Evolutionary conservation across 2,329 filamentous ascomycete genomes (phyloP).

Genomic region (Xylariaceae sp.): DNA sequence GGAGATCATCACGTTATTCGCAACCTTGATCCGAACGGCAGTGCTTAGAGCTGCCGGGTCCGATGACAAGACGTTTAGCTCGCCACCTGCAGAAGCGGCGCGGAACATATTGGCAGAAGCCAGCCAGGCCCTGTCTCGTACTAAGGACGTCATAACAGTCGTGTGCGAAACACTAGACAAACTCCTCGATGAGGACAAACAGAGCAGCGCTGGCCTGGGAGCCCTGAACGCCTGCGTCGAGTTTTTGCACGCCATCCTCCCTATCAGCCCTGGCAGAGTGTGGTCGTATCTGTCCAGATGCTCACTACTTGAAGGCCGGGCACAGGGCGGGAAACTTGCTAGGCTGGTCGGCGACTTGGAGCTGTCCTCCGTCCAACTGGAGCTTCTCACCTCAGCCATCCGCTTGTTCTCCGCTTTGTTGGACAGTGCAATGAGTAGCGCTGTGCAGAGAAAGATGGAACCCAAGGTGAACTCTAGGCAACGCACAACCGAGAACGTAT

Average conservation of each 20-base stretch:
- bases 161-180: constrained; percentile 81
- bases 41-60: constrained; percentile 32
- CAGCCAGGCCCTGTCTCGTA: constrained; percentile 49
- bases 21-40: constrained; percentile 59
- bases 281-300: constrained; percentile 88
- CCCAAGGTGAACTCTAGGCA: constrained; percentile 44
- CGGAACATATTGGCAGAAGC: constrained; percentile 49
- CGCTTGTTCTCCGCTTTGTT: constrained; percentile 70
- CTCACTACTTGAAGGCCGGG: constrained; percentile 69
- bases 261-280: constrained; percentile 72
- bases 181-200: constrained; percentile 51
- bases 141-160: constrained; percentile 72
- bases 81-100: constrained; percentile 35
- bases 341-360: constrained; percentile 79
- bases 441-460: constrained; percentile 59
- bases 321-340: constrained; percentile 69
- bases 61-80: constrained; percentile 15
- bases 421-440: constrained; percentile 66
- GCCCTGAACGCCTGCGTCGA: constrained; percentile 67
- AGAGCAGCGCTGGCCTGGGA: constrained; percentile 60
- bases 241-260: constrained; percentile 69
- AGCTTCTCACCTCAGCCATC: constrained; percentile 69
- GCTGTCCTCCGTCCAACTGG: constrained; percentile 67
- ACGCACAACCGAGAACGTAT: constrained; percentile 46
- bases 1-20: constrained; percentile 69